Evolutionary conservation across 2,329 filamentous ascomycete species (phyloP).

Genomic region (Passalora sequoiae): DNA sequence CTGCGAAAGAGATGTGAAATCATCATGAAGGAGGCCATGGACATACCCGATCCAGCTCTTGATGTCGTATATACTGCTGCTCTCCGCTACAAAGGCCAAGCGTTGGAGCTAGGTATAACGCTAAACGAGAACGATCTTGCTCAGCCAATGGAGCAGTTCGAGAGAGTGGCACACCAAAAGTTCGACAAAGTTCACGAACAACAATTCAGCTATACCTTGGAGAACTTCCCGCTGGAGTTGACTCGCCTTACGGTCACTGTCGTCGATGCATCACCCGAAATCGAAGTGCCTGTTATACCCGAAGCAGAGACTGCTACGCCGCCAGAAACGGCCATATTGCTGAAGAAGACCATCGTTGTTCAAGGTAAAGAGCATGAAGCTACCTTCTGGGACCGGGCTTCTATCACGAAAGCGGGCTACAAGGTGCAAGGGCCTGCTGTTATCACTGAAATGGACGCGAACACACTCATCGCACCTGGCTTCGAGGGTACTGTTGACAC

Average conservation of each 20-base stretch:
- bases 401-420: conserved; percentile 22
- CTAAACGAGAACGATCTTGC: conserved; percentile 20
- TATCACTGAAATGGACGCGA: conserved; percentile 26
- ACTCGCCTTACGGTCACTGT: conserved; percentile 24
- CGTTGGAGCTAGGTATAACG: conserved; percentile 23
- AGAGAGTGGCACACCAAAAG: conserved; percentile 22
- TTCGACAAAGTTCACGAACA: conserved; percentile 25
- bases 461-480: conserved; percentile 25
- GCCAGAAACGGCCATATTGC: conserved; percentile 21
- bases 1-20: conserved; percentile 21
- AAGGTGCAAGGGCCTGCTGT: conserved; percentile 24
- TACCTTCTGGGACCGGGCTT: conserved; percentile 22
- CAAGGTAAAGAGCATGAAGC: conserved; percentile 24
- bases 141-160: conserved; percentile 21
- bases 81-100: conserved; percentile 27
- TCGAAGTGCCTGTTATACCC: conserved; percentile 22
- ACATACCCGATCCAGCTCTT: conserved; percentile 14
- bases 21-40: conserved; percentile 23
- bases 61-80: conserved; percentile 20
- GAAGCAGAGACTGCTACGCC: conserved; percentile 19
- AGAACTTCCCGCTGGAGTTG: conserved; percentile 26
- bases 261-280: conserved; percentile 24
- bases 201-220: conserved; percentile 26
- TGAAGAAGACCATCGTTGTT: conserved; percentile 24
- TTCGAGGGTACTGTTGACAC: conserved; percentile 22